Evolutionary conservation across 306 rosid species (phyloP).

Genomic region (Calophaca sinica): DNA sequence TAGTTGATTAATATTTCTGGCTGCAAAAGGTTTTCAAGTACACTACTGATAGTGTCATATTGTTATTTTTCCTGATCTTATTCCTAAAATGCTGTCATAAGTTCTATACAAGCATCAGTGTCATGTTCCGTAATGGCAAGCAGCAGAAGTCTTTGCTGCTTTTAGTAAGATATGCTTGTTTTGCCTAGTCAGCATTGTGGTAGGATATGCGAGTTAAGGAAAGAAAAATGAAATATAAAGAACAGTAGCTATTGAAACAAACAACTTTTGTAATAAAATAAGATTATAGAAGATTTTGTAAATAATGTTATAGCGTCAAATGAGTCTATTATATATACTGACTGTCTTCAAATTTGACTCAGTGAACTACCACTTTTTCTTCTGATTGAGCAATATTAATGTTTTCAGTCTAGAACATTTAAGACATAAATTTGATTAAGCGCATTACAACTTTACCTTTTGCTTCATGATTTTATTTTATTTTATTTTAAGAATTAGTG

Average conservation of each 20-base stretch:
- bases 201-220: slow-evolving; percentile 12
- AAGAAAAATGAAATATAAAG: slow-evolving; percentile 13
- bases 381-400: slow-evolving; percentile 5
- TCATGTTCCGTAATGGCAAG: slow-evolving; percentile 14
- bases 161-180: slow-evolving; percentile 26
- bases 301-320: slow-evolving; percentile 12
- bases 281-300: slow-evolving; percentile 3
- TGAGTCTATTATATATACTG: neutral
- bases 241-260: slow-evolving; percentile 4
- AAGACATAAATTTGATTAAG: slow-evolving; percentile 26
- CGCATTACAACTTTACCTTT: neutral
- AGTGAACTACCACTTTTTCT: neutral
- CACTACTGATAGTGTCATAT: neutral
- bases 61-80: slow-evolving; percentile 14
- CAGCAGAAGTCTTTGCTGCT: slow-evolving; percentile 3
- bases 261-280: slow-evolving; percentile 19
- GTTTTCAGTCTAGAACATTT: slow-evolving; percentile 6
- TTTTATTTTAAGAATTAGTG: slow-evolving; percentile 19
- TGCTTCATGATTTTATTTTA: slow-evolving; percentile 13
- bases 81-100: slow-evolving; percentile 18
- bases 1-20: slow-evolving; percentile 28
- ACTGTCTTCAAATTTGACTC: neutral
- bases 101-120: slow-evolving; percentile 10
- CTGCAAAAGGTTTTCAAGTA: slow-evolving; percentile 30
- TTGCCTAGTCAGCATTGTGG: slow-evolving; percentile 25